Evolutionary conservation across 768 basidiomycete genomes (phyloP), one percentile per base, ranked within the genome.

Genomic region (Suillus alpinus): DNA sequence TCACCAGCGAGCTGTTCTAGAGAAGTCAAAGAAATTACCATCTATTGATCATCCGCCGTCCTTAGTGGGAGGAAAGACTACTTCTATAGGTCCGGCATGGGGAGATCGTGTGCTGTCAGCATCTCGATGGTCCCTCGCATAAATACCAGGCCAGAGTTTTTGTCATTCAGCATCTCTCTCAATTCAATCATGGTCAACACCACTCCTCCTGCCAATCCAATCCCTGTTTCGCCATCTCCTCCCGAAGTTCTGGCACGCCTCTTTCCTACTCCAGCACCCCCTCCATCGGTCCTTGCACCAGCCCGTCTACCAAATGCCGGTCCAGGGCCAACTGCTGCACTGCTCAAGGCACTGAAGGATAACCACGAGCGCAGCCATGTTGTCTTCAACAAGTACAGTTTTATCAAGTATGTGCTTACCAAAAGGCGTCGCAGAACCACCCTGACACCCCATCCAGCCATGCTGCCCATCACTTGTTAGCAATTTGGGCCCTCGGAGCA

Each of bases 401-500:
- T 73, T 63, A 73, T 73, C 65, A 74, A 72, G 70, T 74, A 66
- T 44, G 71, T 65, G 3, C 39, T 34, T 37, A 13, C 46, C 32
- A 9, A 39, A n/a, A 26, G 23, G 26, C 59, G 5, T 18, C 12
- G 6, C 53, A 29, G 16, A 55, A 26, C 23, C 12, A 29, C 16
- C 10, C 16, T 55, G 6, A 55, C 16, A 16, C 37, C 20, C 39
- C 6, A 36, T 62, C 4, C 56, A 84, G 83, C 59, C 88, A 90
- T 72, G 72, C 81, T 37, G 74, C 82, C 4, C 87, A 89, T 63
- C 84, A 82, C 29, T 63, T 82, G 20, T 69, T 87, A 29, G 85
- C 86, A 6, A 78, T 85, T 2, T 90, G 84, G 76, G 77, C 78
- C 0, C 70, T 91, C 12, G 89, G 89, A 2, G 88, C 81, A 0